Percentiles rank a stretch among this genome's conserved stretches.
These are phyloP conservation scores for Tanacetum coccineum DNA, from an alignment of 129 eudicot genomes.

Conservation along the genomic window DNA sequence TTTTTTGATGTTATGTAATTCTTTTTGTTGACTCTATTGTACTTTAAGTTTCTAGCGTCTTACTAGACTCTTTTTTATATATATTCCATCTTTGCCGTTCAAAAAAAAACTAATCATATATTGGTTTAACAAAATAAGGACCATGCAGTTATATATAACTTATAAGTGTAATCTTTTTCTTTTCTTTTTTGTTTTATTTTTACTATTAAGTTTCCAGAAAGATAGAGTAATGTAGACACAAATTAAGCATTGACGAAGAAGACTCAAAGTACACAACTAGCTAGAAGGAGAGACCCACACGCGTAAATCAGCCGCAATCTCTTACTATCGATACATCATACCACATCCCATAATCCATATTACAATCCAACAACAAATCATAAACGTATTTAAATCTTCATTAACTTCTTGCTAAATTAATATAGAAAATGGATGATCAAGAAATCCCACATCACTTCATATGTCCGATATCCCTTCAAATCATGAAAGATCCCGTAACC, in stretches of 20 bases:
- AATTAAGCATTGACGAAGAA: neutral
- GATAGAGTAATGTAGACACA: neutral
- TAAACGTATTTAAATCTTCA: neutral
- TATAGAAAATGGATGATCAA: slow-evolving; percentile 38
- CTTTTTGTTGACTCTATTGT: too few species aligned
- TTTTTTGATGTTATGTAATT: too few species aligned
- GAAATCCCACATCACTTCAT: slow-evolving; percentile 73
- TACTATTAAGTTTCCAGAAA: too few species aligned
- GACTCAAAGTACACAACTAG: slow-evolving; percentile 1
- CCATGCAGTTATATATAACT: too few species aligned
- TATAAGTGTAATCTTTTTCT: too few species aligned
- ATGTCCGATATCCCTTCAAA: slow-evolving; percentile 89
- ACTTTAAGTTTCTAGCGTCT: too few species aligned
- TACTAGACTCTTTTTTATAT: too few species aligned
- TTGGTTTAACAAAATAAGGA: too few species aligned
- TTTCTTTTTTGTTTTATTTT: too few species aligned
- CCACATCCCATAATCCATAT: neutral
- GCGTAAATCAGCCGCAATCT: slow-evolving; percentile 41
- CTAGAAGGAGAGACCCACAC: slow-evolving; percentile 32
- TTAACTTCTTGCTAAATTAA: too few species aligned
- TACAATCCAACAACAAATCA: slow-evolving; percentile 13
- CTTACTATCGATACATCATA: slow-evolving; percentile 30
- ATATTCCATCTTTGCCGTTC: too few species aligned
- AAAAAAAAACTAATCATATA: too few species aligned
- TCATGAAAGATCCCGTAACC: slow-evolving; percentile 86